Conservation (phyloP, 2,329 filamentous ascomycete genomes). For the Diaporthe sp. region DNA sequence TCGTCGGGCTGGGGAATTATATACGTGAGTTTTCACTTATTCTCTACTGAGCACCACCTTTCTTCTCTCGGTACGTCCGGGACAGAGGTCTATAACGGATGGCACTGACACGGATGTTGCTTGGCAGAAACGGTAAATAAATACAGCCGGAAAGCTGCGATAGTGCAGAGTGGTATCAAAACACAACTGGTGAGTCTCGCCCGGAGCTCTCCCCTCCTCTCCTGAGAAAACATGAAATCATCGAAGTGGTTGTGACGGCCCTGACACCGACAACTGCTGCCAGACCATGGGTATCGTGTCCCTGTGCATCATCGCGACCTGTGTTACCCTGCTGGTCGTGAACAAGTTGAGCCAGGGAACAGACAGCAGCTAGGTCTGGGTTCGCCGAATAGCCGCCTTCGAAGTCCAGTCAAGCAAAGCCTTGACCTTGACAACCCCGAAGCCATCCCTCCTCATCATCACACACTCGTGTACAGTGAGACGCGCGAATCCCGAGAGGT, state of each 20-base stretch:
- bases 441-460: neutral
- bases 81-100: no score
- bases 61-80: no score
- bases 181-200: constrained; percentile 77
- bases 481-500: neutral
- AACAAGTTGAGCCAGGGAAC: constrained; percentile 52
- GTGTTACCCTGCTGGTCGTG: constrained; percentile 71
- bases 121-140: constrained; percentile 75
- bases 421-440: neutral
- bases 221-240: neutral
- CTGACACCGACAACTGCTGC: constrained; percentile 15
- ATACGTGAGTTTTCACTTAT: constrained; percentile 70
- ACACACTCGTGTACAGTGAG: neutral
- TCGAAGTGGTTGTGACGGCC: neutral
- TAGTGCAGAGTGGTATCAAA: constrained; percentile 95
- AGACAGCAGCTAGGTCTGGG: constrained; percentile 32
- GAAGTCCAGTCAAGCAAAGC: neutral
- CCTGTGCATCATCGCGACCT: constrained; percentile 73
- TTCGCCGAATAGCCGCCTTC: neutral
- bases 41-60: neutral
- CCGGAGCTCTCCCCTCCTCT: neutral
- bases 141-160: constrained; percentile 81
- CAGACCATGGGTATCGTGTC: constrained; percentile 74
- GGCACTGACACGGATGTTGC: neutral
- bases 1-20: constrained; percentile 87